Percentiles rank a stretch among this genome's conserved stretches.
Evolutionary conservation across 192 early-diverging fungal genomes (phyloP).

Genomic region (Entomortierella parvispora): DNA sequence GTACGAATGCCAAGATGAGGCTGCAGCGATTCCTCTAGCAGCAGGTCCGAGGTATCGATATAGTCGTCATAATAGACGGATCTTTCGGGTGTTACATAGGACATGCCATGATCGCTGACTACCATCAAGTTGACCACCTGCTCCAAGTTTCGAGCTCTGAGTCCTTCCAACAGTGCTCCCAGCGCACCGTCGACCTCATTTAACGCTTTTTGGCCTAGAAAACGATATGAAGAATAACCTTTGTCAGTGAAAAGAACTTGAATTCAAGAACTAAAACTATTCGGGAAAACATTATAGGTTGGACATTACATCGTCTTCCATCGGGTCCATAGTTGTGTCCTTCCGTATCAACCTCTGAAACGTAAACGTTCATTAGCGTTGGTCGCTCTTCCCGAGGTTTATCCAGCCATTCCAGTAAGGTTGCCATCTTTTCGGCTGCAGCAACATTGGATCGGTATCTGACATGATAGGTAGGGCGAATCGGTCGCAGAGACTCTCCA

Average conservation of each 20-base stretch:
- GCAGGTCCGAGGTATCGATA: slow-evolving; percentile 60
- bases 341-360: slow-evolving; percentile 81
- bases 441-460: slow-evolving; percentile 59
- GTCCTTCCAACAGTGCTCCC: slow-evolving; percentile 64
- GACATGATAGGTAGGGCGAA: slow-evolving; percentile 72
- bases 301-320: slow-evolving; percentile 68
- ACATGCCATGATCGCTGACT: slow-evolving; percentile 94
- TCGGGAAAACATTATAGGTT: slow-evolving; percentile 60
- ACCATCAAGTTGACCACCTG: slow-evolving; percentile 72
- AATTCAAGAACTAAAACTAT: too few species aligned
- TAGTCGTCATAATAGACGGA: slow-evolving; percentile 83
- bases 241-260: neutral
- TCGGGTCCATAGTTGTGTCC: slow-evolving; percentile 83
- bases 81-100: slow-evolving; percentile 54
- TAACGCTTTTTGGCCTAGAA: slow-evolving; percentile 31
- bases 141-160: slow-evolving; percentile 67
- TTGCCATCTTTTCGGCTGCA: slow-evolving; percentile 65
- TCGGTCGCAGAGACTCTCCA: slow-evolving; percentile 67
- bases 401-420: slow-evolving; percentile 82
- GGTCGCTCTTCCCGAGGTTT: slow-evolving; percentile 74
- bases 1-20: slow-evolving; percentile 73
- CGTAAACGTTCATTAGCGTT: slow-evolving; percentile 78
- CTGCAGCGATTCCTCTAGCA: slow-evolving; percentile 54
- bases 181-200: slow-evolving; percentile 56
- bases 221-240: neutral